Conservation (phyloP, 352 stramenopile genomes). For the Pythium vanterpoolii region DNA sequence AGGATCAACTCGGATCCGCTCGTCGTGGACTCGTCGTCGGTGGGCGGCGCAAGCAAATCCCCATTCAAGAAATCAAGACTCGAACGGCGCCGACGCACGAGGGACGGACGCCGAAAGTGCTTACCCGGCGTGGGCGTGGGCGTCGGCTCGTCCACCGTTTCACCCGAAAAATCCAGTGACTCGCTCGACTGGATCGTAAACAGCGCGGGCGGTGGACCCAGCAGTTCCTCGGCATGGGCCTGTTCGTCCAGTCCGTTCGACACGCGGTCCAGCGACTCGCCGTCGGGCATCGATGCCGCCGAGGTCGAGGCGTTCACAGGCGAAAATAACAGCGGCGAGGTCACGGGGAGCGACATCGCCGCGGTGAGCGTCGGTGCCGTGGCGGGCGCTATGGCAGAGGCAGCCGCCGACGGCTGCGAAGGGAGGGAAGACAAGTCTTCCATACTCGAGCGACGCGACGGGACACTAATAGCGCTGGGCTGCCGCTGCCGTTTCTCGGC, state of each 20-base stretch:
- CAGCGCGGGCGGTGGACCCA: constrained; percentile 13
- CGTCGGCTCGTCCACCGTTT: neutral
- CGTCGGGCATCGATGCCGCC: neutral
- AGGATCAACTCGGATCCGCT: neutral
- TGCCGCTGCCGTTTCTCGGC: constrained; percentile 22
- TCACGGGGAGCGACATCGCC: neutral
- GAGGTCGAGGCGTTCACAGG: neutral
- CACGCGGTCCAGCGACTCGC: neutral
- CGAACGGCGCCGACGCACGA: constrained; percentile 43
- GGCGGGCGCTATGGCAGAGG: neutral
- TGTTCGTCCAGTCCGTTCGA: constrained; percentile 7
- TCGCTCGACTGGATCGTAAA: constrained; percentile 37
- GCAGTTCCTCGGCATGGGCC: constrained; percentile 1
- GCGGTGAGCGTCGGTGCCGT: neutral
- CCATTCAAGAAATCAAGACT: constrained; percentile 63
- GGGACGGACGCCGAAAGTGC: constrained; percentile 11
- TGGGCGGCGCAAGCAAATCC: constrained; percentile 5
- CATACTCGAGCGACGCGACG: constrained; percentile 18
- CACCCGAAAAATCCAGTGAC: constrained; percentile 11
- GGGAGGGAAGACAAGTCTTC: constrained; percentile 10
- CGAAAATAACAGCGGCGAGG: constrained; percentile 24
- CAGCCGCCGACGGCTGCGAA: neutral
- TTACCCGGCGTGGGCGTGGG: neutral
- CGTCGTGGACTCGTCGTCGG: neutral
- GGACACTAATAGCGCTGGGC: constrained; percentile 6